phyloP scores from a whole-genome alignment of 805 yeast genomes.

The Candida rishiriensis region DNA sequence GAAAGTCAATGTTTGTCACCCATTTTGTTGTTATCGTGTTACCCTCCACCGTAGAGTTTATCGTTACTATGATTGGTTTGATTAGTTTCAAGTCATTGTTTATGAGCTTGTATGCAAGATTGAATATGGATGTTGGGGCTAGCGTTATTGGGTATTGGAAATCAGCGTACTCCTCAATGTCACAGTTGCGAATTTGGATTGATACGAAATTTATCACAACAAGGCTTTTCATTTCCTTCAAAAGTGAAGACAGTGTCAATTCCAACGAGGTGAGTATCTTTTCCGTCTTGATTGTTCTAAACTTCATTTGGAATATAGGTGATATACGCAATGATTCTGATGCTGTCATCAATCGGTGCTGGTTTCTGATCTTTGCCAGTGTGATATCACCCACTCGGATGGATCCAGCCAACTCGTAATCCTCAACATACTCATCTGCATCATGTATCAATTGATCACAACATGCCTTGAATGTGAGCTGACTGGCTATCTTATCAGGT shows the following conservation, averaged over 20 bases:
- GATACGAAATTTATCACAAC: constrained; percentile 15
- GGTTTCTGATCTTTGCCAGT: constrained; percentile 4
- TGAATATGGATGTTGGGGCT: constrained; percentile 12
- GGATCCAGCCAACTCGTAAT: constrained; percentile 6
- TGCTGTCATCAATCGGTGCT: constrained; percentile 5
- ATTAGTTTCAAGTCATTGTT: constrained; percentile 24
- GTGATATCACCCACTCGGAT: constrained; percentile 11
- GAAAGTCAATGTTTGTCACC: constrained; percentile 35
- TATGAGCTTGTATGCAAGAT: constrained; percentile 23
- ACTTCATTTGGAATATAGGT: constrained; percentile 26
- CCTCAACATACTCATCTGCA: constrained; percentile 6
- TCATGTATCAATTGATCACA: constrained; percentile 10
- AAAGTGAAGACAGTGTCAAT: constrained; percentile 13
- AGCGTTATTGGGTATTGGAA: constrained; percentile 29
- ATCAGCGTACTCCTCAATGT: constrained; percentile 15
- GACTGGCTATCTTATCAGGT: constrained; percentile 18
- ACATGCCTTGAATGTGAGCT: constrained; percentile 13
- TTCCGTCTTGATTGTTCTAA: constrained; percentile 23
- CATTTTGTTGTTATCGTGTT: constrained; percentile 28
- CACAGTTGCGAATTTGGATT: constrained; percentile 22
- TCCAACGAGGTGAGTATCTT: constrained; percentile 25
- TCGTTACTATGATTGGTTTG: constrained; percentile 24
- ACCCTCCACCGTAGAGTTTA: constrained; percentile 17
- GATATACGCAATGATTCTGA: constrained; percentile 13
- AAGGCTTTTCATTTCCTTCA: constrained; percentile 7